Conservation (phyloP, 2,329 filamentous ascomycete genomes). For the Cladorrhinum sp. region DNA sequence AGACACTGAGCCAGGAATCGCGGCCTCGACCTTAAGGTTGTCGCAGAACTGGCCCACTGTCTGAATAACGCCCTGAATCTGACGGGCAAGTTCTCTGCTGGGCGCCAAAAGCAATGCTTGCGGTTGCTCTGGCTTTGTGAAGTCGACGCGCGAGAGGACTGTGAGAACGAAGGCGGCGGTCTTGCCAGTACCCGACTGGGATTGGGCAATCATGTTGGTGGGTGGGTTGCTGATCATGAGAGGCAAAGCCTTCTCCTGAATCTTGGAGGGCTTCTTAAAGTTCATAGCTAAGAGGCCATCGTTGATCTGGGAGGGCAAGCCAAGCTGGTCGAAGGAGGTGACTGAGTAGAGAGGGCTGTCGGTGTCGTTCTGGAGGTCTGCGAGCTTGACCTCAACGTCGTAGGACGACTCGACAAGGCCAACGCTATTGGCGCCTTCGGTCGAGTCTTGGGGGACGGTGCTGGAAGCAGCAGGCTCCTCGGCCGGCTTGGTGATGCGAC, state of each 20-base stretch:
- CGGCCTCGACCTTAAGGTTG: conserved; percentile 71
- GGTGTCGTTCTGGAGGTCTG: conserved; percentile 80
- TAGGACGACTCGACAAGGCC: conserved; percentile 68
- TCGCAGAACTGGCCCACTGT: conserved; percentile 82
- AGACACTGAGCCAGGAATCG: conserved; percentile 73
- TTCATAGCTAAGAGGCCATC: conserved; percentile 76
- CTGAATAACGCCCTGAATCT: conserved; percentile 83
- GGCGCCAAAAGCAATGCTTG: conserved; percentile 89
- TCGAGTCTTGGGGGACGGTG: conserved; percentile 28
- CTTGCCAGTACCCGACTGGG: conserved; percentile 98
- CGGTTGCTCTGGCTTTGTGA: conserved; percentile 62
- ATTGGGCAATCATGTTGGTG: conserved; percentile 93
- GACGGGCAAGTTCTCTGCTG: conserved; percentile 88
- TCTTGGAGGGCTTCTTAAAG: conserved; percentile 95
- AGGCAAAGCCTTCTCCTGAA: conserved; percentile 91
- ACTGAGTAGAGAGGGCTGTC: conserved; percentile 85
- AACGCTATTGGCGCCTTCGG: conserved; percentile 36
- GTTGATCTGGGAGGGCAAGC: conserved; percentile 64
- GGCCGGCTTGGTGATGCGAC: conserved; percentile 48
- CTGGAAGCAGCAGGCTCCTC: conserved; percentile 26
- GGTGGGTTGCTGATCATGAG: conserved; percentile 85
- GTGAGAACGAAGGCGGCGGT: conserved; percentile 95
- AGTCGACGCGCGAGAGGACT: conserved; percentile 81
- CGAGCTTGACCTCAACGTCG: conserved; percentile 89
- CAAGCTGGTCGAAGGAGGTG: conserved; percentile 78